Evolutionary conservation across 352 stramenopile genomes (phyloP), one percentile per base, ranked within the genome.

Genomic region (Plasmopara halstedii): DNA sequence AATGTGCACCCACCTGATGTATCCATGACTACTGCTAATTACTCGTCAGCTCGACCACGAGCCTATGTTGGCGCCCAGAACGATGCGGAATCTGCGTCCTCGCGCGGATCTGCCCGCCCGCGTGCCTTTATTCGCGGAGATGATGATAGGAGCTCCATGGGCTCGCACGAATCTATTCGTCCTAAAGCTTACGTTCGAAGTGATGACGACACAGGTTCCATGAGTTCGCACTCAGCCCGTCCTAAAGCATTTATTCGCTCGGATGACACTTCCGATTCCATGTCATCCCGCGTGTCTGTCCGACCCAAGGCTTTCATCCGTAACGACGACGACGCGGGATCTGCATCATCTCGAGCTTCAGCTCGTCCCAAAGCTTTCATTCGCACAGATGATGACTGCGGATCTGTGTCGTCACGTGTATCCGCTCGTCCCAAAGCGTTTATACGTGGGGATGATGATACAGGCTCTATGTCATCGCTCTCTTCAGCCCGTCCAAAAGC

Each of bases 1-100:
- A 53, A 70, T 2, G 76, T 79, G 37, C 37, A 67, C 14, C 45
- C 46, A 11, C 54, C 69, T 29, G 67, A 85, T 39, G 60, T 81
- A 26, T 73, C 62, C 3, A 46, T 58, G 35, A 72, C 69, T 4
- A 37, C 34, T 40, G 34, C 34, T 17, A 18, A 18, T 18, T 21
- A 50, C 34, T 39, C 40, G 33, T 59, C 49, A 15, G 41, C 53
- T 1, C 43, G 54, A 0, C 56, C 60, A 6, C 62, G 58, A 21
- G 58, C 51, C 0, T 69, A 46, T 35, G 51, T 69, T 20, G 50
- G 59, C 27, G 45, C 49, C 6, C 48, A 68, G 5, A 60, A 73
- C 27, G 63, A 73, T 35, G 36, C 39, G 5, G 48, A 46, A 19
- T 73, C 63, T 1, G 18, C 50, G 2, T 55, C 44, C 0, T 69